Base-by-base conservation (phyloP, 129 eudicot species). In the Silybum marianum region DNA sequence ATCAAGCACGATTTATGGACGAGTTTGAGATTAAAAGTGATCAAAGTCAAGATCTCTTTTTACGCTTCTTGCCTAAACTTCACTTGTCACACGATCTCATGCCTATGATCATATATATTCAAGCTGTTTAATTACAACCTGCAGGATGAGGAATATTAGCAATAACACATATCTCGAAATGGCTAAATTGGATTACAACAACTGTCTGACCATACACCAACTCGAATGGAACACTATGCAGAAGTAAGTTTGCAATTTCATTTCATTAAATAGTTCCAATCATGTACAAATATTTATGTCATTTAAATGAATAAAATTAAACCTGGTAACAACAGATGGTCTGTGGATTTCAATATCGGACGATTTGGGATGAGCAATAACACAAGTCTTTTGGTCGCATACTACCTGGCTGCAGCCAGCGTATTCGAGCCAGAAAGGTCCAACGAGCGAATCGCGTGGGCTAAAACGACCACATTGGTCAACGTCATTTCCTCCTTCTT, bases 101-200 rank as follows among this genome's bases (percentile, higher is more conserved):
- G 30, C 30, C 30, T 36, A 39, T 39, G 44, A 39, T 7, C 44
- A 40, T 40, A 40, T 40, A 40, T 40, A 40, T 42, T 42, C 16
- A 40, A 9, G 2, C 4, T 42, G 4, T 2, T 42, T 42, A 11
- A 0, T 30, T 30, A 30, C 34, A 11, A 1, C 51, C 14, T 78
- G 0, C 84, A 92, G 97, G 81, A 90, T 92, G 95, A 77, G 84
- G 3, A 44, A 85, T 68, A 85, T 92, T 48, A 88, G 83, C 90
- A 92, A 88, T 60, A 88, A 90, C 76, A 58, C 23, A 0, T 88
- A 90, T 26, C 88, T 92, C n/a, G 97, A 90, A 84, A 88, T 90
- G 1, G 97, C 95, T 2, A 92, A 92, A 75, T 67, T 84, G 36
- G 97, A 92, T 84, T 92, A 81, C 80, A 88, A 88, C 42, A 80